A percentile compares a stretch with the other conserved stretches of the same genome.
phyloP scores from a whole-genome alignment of 2,329 filamentous ascomycete genomes.

The Penicillium sp. region DNA sequence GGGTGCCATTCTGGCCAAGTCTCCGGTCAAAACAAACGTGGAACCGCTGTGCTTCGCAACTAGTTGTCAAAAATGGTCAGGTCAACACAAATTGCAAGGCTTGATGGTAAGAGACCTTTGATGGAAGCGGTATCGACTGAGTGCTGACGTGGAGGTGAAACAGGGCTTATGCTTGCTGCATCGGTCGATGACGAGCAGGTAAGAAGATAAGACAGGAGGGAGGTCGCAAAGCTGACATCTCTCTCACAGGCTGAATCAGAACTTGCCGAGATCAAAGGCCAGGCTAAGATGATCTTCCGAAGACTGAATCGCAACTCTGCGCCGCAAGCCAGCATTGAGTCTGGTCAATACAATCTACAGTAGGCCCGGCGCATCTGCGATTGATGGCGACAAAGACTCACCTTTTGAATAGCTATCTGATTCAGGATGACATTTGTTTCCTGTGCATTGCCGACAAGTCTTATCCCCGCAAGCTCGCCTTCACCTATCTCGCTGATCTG shows the following conservation, averaged over 20 bases:
- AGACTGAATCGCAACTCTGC: conserved; percentile 86
- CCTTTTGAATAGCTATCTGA: conserved; percentile 68
- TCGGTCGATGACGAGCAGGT: conserved; percentile 90
- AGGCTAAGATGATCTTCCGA: conserved; percentile 87
- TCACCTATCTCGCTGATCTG: conserved; percentile 95
- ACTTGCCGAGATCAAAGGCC: conserved; percentile 83
- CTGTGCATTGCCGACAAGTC: conserved; percentile 89
- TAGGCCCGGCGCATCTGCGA: conserved; percentile 48
- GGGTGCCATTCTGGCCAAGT: conserved; percentile 34
- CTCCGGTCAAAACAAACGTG: conserved; percentile 24
- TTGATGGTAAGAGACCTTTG: conserved; percentile 68
- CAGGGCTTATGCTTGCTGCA: conserved; percentile 91
- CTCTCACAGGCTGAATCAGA: conserved; percentile 63
- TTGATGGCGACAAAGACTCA: conserved; percentile 5
- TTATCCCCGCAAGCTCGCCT: conserved; percentile 96
- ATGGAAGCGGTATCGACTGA: neutral
- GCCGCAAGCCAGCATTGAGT: conserved; percentile 88
- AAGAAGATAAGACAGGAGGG: conserved; percentile 20
- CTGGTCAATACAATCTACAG: conserved; percentile 81
- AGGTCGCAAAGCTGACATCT: conserved; percentile 2
- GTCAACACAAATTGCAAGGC: conserved; percentile 89
- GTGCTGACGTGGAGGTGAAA: conserved; percentile 27
- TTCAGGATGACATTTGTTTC: conserved; percentile 82
- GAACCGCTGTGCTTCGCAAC: conserved; percentile 6
- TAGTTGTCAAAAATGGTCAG: conserved; percentile 65